Percentiles rank a stretch among this genome's conserved stretches.
phyloP scores from a whole-genome alignment of 129 eudicot genomes.

The Arctium lappa region DNA sequence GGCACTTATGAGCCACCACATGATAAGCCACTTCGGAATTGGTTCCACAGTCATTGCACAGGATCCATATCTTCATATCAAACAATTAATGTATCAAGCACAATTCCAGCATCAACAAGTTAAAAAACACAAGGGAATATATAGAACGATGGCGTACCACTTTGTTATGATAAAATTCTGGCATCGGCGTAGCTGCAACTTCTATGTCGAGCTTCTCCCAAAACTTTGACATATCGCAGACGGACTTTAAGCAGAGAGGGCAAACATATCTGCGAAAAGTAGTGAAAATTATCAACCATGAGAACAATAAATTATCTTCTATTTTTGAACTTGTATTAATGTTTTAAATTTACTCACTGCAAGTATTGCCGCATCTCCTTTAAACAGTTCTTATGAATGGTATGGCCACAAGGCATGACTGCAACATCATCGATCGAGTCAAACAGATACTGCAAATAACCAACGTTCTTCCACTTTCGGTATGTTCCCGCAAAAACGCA shows the following conservation, averaged over 20 bases:
- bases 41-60: conserved; percentile 83
- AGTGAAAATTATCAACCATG: background rate
- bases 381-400: conserved; percentile 72
- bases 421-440: conserved; percentile 60
- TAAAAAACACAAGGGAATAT: conserved; percentile 6
- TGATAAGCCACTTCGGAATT: conserved; percentile 60
- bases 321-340: background rate
- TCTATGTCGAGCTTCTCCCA: conserved; percentile 88
- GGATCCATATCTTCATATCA: conserved; percentile 60
- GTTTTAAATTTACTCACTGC: conserved; percentile 52
- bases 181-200: conserved; percentile 87
- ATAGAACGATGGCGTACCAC: conserved; percentile 36
- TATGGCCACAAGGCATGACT: conserved; percentile 86
- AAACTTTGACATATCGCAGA: conserved; percentile 80
- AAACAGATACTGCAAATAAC: conserved; percentile 57
- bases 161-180: conserved; percentile 53
- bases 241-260: conserved; percentile 86
- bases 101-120: conserved; percentile 3
- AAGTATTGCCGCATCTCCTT: conserved; percentile 81
- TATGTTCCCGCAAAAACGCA: background rate
- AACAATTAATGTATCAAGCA: background rate
- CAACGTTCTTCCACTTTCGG: background rate
- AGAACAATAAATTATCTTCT: background rate
- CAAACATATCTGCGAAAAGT: conserved; percentile 56
- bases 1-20: conserved; percentile 79